Conservation (phyloP, 2,329 filamentous ascomycete genomes). For the Penicillium rolfsii region DNA sequence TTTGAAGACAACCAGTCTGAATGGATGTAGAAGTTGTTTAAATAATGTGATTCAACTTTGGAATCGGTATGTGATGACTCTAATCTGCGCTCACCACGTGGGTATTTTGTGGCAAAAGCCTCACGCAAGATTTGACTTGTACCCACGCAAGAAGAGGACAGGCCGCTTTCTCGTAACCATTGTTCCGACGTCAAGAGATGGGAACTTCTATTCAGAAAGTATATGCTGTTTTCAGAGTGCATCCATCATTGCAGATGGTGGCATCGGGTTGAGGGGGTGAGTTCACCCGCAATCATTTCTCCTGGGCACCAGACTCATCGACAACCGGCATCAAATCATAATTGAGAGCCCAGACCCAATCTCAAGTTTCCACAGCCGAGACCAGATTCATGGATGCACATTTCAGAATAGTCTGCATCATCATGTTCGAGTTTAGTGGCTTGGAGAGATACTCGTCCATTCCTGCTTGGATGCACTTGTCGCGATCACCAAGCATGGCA, state of each 20-base stretch:
- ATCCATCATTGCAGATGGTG: neutral
- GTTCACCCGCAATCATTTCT: neutral
- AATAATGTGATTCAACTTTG: neutral
- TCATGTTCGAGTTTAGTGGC: conserved; percentile 84
- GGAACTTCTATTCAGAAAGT: neutral
- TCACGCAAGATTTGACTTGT: no score
- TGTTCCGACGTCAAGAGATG: neutral
- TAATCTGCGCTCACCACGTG: no score
- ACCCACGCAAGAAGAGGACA: neutral
- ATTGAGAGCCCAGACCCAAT: neutral
- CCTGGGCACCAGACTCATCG: neutral
- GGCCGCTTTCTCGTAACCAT: no score
- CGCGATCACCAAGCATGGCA: conserved; percentile 92
- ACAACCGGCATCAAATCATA: neutral
- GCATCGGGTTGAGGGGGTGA: neutral
- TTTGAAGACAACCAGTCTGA: neutral
- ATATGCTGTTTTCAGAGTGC: neutral
- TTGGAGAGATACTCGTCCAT: conserved; percentile 98
- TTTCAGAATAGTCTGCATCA: conserved; percentile 58
- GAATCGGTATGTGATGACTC: neutral
- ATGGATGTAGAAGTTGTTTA: neutral
- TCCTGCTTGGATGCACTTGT: conserved; percentile 92
- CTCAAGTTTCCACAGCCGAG: conserved; percentile 6
- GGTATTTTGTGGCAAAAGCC: no score
- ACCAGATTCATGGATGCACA: conserved; percentile 25